These are phyloP conservation scores for Chlamydomonas incerta DNA, from an alignment of 139 green algal species.

Conservation along the genomic window DNA sequence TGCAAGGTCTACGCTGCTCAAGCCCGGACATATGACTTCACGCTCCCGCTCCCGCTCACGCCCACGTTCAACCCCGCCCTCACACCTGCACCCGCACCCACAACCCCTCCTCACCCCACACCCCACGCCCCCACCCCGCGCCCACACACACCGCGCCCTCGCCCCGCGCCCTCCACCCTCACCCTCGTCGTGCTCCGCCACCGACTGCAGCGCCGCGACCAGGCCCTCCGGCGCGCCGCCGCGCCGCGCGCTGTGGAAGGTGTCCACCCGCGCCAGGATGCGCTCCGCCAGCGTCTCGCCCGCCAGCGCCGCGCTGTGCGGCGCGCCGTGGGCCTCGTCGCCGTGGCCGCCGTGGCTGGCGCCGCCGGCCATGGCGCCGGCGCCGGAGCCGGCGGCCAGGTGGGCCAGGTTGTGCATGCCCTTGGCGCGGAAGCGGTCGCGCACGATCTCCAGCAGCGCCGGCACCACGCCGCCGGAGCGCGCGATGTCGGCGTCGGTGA, in stretches of 20 bases:
- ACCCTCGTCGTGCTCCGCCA: background rate
- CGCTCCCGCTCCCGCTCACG: no score
- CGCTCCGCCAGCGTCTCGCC: constrained; percentile 32
- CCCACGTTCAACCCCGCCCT: no score
- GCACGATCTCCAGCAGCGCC: constrained; percentile 33
- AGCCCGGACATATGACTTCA: no score
- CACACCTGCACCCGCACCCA: no score
- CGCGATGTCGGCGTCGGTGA: constrained; percentile 27
- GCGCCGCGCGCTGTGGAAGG: background rate
- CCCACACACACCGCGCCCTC: no score
- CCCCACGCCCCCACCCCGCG: no score
- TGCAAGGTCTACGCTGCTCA: no score
- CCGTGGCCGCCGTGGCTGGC: background rate
- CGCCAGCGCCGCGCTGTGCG: background rate
- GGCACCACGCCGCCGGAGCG: constrained; percentile 37
- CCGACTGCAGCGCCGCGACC: background rate
- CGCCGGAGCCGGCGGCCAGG: background rate
- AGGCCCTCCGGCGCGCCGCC: background rate
- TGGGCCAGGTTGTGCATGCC: constrained; percentile 21
- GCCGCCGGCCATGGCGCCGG: background rate
- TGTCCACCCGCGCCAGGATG: constrained; percentile 33
- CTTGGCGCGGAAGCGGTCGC: constrained; percentile 27
- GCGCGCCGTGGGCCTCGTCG: background rate
- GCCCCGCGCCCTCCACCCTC: no score
- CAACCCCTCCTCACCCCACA: no score